phyloP scores from a whole-genome alignment of 2,329 filamentous ascomycete genomes.

The Diaporthe longicolla region DNA sequence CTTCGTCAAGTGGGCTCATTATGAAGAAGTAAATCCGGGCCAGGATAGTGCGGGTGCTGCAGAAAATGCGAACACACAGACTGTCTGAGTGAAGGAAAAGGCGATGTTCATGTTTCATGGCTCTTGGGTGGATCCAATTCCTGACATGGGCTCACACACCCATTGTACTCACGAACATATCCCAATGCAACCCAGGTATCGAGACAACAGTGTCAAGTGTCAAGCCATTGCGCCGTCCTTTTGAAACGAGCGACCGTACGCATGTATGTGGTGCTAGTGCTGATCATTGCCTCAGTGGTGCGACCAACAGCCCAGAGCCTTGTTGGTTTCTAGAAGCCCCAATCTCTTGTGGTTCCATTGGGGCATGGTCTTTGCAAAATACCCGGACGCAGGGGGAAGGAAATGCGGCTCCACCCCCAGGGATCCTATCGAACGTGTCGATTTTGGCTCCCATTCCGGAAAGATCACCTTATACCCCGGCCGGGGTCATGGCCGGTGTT shows the following conservation, averaged over 20 bases:
- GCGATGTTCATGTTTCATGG: not conserved
- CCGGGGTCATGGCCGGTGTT: too few species aligned
- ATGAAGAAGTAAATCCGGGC: constrained; percentile 14
- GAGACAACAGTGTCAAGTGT: not conserved
- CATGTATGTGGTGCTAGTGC: not conserved
- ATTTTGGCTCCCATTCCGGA: not conserved
- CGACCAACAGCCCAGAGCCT: not conserved
- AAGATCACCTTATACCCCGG: not conserved
- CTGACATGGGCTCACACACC: too few species aligned
- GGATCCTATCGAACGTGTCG: not conserved
- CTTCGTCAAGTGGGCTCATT: constrained; percentile 17
- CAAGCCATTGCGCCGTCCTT: not conserved
- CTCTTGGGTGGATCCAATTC: not conserved
- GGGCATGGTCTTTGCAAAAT: not conserved
- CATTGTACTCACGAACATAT: not conserved
- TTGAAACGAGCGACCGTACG: not conserved
- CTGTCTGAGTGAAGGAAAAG: not conserved
- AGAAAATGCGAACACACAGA: not conserved
- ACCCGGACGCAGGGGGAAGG: too few species aligned
- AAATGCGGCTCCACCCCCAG: not conserved
- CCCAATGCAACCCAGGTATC: not conserved
- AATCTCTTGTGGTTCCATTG: not conserved
- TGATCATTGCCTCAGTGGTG: not conserved
- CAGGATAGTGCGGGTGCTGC: constrained; percentile 1
- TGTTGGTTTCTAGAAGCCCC: not conserved